These are phyloP conservation scores for Nakazawaea molendinolei DNA, from an alignment of 805 yeast species.

Conservation along the genomic window DNA sequence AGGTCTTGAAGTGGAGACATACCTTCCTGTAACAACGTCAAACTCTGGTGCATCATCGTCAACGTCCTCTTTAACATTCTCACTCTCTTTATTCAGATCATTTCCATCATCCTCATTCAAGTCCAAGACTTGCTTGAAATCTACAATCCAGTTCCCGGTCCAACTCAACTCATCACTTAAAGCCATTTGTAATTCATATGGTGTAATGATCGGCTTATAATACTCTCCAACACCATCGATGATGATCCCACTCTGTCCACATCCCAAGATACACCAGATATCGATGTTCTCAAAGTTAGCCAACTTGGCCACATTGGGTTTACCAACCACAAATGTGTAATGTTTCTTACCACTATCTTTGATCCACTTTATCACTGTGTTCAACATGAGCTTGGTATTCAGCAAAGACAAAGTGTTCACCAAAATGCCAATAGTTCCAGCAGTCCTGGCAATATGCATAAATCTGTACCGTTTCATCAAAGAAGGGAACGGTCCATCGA, in stretches of 20 bases:
- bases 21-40: slow-evolving; percentile 81
- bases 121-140: slow-evolving; percentile 50
- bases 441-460: slow-evolving; percentile 85
- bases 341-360: slow-evolving; percentile 80
- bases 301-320: slow-evolving; percentile 93
- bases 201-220: slow-evolving; percentile 88
- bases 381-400: slow-evolving; percentile 64
- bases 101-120: slow-evolving; percentile 26
- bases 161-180: slow-evolving; percentile 69
- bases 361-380: slow-evolving; percentile 53
- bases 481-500: slow-evolving; percentile 66
- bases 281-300: slow-evolving; percentile 96
- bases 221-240: slow-evolving; percentile 74
- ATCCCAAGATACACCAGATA: slow-evolving; percentile 91
- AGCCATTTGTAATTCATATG: slow-evolving; percentile 83
- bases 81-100: slow-evolving; percentile 14
- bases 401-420: slow-evolving; percentile 83
- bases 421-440: slow-evolving; percentile 86
- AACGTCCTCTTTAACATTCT: slow-evolving; percentile 22
- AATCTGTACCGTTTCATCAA: slow-evolving; percentile 76
- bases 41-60: slow-evolving; percentile 73
- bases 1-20: slow-evolving; percentile 66
- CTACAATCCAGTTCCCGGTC: slow-evolving; percentile 93
- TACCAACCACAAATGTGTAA: slow-evolving; percentile 93
- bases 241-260: slow-evolving; percentile 89